Evolutionary conservation across 1,284 basidiomycete species (phyloP).

Genomic region (Pseudozyma hubeiensis): DNA sequence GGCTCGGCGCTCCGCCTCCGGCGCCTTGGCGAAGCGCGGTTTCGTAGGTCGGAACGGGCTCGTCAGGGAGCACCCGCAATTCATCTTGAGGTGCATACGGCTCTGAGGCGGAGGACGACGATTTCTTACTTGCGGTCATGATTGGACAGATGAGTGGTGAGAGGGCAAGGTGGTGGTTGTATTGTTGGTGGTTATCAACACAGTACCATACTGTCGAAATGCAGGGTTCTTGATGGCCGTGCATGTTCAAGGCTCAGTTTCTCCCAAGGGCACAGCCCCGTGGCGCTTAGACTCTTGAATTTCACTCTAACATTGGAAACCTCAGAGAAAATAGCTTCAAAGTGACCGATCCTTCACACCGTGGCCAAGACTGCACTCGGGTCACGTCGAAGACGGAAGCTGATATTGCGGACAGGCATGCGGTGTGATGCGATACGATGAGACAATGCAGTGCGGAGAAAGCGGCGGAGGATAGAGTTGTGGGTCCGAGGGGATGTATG

Average conservation of each 20-base stretch:
- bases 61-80: conserved; percentile 17
- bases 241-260: not conserved
- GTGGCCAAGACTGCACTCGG: too few relatives aligned
- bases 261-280: conserved; percentile 2
- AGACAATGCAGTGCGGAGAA: not conserved
- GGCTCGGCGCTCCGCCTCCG: conserved; percentile 14
- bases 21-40: conserved; percentile 42
- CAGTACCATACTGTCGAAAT: not conserved
- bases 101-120: conserved; percentile 4
- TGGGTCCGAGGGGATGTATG: conserved; percentile 22
- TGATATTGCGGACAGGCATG: too few relatives aligned
- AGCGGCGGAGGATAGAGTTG: not conserved
- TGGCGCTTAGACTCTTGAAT: not conserved
- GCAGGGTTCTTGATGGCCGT: conserved; percentile 17
- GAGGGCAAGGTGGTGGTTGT: conserved; percentile 3
- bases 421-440: not conserved
- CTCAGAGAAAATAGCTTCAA: too few relatives aligned
- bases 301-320: too few relatives aligned
- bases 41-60: conserved; percentile 51
- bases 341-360: too few relatives aligned
- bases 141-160: too few relatives aligned
- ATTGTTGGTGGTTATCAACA: too few relatives aligned
- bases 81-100: not conserved
- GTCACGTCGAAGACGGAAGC: too few relatives aligned
- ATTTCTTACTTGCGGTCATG: not conserved